A percentile compares a stretch with the other conserved stretches of the same genome.
Conservation (phyloP, 2,329 filamentous ascomycete genomes). For the Cladophialophora exuberans region DNA sequence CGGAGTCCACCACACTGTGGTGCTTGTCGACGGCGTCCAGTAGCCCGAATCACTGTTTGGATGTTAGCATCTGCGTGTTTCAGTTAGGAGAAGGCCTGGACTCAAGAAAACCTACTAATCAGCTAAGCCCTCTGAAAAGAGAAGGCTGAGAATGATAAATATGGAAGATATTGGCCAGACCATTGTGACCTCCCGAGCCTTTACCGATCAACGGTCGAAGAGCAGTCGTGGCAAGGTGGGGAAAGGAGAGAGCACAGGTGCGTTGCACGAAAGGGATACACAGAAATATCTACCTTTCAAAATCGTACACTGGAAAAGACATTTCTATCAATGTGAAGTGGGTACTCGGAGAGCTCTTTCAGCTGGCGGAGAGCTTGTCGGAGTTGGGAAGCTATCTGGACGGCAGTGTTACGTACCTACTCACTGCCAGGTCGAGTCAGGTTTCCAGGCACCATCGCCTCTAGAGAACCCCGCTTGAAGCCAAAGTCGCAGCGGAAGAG, state of each 20-base stretch:
- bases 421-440: too few species aligned
- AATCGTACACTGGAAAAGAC: too few species aligned
- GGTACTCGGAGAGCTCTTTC: too few species aligned
- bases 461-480: too few species aligned
- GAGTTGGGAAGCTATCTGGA: too few species aligned
- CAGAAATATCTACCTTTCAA: not conserved
- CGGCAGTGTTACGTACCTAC: too few species aligned
- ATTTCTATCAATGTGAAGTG: too few species aligned
- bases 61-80: not conserved
- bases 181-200: not conserved
- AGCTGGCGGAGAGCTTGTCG: too few species aligned
- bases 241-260: not conserved
- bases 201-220: not conserved
- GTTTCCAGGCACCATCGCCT: too few species aligned
- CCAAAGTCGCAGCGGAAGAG: too few species aligned
- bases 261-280: not conserved
- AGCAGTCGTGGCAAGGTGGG: not conserved
- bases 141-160: conserved; percentile 7
- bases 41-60: conserved; percentile 24
- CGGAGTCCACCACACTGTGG: conserved; percentile 26
- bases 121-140: conserved; percentile 9
- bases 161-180: not conserved
- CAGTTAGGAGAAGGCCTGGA: not conserved
- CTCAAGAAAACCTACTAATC: conserved; percentile 13
- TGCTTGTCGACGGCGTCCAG: conserved; percentile 19